Conservation (phyloP, 768 basidiomycete species). For the Tylopilus subfusipes region DNA sequence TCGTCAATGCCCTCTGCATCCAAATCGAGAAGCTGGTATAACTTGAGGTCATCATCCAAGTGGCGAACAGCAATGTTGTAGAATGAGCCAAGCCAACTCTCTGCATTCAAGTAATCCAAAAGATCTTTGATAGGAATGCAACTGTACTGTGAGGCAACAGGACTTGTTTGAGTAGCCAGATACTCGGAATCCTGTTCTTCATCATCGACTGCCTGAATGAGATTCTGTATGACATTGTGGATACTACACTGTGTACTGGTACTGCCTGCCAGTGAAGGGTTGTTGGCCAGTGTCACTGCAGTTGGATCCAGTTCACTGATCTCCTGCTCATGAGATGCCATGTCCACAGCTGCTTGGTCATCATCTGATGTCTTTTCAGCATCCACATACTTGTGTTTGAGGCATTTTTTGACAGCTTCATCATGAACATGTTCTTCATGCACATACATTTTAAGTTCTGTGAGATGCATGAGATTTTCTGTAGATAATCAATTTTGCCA, state of each 20-base stretch:
- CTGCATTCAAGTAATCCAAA: neutral
- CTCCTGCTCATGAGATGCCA: too few species aligned
- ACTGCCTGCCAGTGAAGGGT: too few species aligned
- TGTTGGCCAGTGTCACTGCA: too few species aligned
- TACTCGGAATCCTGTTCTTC: neutral
- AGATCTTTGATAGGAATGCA: neutral
- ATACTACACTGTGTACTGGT: too few species aligned
- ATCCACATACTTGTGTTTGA: neutral
- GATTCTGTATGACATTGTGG: neutral
- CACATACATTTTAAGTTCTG: neutral
- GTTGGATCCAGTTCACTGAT: too few species aligned
- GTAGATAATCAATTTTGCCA: neutral
- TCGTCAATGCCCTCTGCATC: neutral
- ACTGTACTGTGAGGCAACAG: neutral
- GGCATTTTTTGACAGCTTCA: neutral
- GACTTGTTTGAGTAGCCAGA: neutral
- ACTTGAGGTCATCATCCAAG: neutral
- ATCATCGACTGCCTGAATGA: neutral
- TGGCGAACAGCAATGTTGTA: neutral
- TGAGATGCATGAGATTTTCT: neutral
- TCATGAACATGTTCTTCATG: neutral
- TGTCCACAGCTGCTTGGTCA: too few species aligned
- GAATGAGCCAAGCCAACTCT: neutral
- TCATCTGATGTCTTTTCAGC: too few species aligned
- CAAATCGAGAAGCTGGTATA: neutral